Evolutionary conservation across 2,329 filamentous ascomycete species (phyloP), one percentile per base, ranked within the genome.

Genomic region (Tolypocladium capitatum): DNA sequence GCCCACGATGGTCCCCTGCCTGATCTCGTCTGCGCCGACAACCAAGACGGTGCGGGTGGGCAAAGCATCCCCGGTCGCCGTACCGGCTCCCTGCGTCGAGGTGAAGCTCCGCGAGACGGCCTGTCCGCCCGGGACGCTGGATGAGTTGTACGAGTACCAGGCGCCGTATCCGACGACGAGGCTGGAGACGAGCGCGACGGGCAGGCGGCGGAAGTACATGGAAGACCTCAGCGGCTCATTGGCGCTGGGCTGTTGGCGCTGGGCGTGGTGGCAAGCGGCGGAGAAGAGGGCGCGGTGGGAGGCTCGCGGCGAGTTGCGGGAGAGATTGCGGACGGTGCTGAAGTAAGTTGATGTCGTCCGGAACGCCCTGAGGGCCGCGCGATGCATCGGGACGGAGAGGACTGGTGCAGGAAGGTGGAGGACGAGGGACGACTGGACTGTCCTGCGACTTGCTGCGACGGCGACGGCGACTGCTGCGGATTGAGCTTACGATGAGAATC

Each of bases 21-120:
- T 91, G 45, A 98, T 78, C 64, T 94, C 83, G 62, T 94, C 88
- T 59, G 90, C 84, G 51, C 91, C 88, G 46, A 98, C 86, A 38
- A 96, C 81, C 24, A 97, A 74, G 20, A 94, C 86, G 55, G 74
- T 89, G 65, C 67, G 78, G 36, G 76, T 79, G 10, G 72, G 68
- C 30, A 68, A 60, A 24, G 67, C 69, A 58, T 67, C 66, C 54
- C 60, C 62, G 27, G 56, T 13, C 16, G 32, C 10, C 16, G 44
- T 28, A 20, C 14, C 54, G 24, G 60, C 50, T 43, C 57, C 55
- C 47, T 64, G 55, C 11, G 68, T 67, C 18, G 62, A 62, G n/a
- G 68, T 67, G 56, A 73, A 69, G 56, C 66, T 67, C 44, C 67
- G 68, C 47, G 68, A 58, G 49, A 64, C 62, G 47, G 60, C 58